Evolutionary conservation across 2,329 filamentous ascomycete genomes (phyloP).

Genomic region (Coniochaeta sp.): DNA sequence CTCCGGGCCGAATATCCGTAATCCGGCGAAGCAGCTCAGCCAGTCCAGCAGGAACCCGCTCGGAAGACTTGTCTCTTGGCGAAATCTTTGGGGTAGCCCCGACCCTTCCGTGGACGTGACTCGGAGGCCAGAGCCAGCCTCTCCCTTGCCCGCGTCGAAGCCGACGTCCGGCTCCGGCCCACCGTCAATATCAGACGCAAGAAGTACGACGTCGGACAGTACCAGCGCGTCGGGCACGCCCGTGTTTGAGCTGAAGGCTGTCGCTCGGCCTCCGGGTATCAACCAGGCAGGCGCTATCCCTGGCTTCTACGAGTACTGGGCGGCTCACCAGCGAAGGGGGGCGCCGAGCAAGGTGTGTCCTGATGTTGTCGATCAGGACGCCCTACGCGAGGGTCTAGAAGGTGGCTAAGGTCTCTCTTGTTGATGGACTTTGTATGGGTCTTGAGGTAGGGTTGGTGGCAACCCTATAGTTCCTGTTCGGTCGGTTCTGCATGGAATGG

Average conservation of each 20-base stretch:
- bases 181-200: not conserved
- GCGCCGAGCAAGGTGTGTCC: constrained; percentile 51
- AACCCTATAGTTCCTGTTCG: not conserved
- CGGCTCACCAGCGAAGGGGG: constrained; percentile 40
- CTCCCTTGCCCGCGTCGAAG: not conserved
- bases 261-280: constrained; percentile 59
- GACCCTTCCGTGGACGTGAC: not conserved
- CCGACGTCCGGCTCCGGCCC: not conserved
- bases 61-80: constrained; percentile 22
- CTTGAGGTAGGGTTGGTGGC: not conserved
- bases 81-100: constrained; percentile 31
- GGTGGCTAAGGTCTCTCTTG: constrained; percentile 17
- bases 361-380: constrained; percentile 49
- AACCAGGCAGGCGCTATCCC: constrained; percentile 74
- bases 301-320: constrained; percentile 57
- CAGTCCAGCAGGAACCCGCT: constrained; percentile 7
- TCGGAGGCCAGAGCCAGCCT: not conserved
- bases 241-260: constrained; percentile 16
- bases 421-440: not conserved
- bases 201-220: constrained; percentile 3
- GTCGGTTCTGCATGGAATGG: not conserved
- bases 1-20: not conserved
- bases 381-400: constrained; percentile 52
- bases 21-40: not conserved
- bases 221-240: constrained; percentile 5